Evolutionary conservation across 805 yeast genomes (phyloP), one percentile per base, ranked within the genome.

Genomic region (Ogataea ganodermae): DNA sequence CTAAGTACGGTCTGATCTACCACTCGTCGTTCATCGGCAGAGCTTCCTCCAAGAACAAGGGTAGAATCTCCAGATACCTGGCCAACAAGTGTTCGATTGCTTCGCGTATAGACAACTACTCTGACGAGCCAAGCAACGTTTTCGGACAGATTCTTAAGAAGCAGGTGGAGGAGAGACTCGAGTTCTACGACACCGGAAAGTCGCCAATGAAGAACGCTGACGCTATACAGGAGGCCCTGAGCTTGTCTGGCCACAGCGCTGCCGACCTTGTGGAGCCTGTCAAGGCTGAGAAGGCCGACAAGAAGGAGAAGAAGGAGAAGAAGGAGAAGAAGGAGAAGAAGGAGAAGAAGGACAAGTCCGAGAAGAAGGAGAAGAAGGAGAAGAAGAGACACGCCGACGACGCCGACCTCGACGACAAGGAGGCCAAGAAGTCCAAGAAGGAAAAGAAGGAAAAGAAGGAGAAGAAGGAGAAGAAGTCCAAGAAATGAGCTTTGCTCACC

Each of bases 71-170:
- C 42, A 86, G 99, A 76, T 94, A 91, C 75, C 78, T 94, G 73
- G 99, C 99, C 58, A 94, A 94, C 86, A 94, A 94, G 75, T 92
- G 98, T 81, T 86, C 99, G 35, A 92, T 94, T 74, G 99, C 99
- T 51, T 89, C 97, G 44, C 89, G 99, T 81, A 92, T 94, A 64
- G 99, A 94, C 75, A 89, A 89, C 76, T 94, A 89, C 72, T 86
- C 97, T 48, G 99, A 94, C 68, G 88, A 85, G 68, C 97, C 99
- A 63, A 78, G 89, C 37, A 86, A 85, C 53, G 88, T 81, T 44
- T 94, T 94, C 61, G 99, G 99, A 69, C 77, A 81, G 61, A 84
- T 91, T 47, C 81, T 94, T 71, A 91, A 89, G 79, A 81, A 88
- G 71, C 99, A 94, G 79, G 98, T 94, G 58, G 99, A 94, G 76